Percentiles rank a stretch among this genome's conserved stretches.
Evolutionary conservation across 2,329 filamentous ascomycete genomes (phyloP).

Genomic region (Xylariaceae sp.): DNA sequence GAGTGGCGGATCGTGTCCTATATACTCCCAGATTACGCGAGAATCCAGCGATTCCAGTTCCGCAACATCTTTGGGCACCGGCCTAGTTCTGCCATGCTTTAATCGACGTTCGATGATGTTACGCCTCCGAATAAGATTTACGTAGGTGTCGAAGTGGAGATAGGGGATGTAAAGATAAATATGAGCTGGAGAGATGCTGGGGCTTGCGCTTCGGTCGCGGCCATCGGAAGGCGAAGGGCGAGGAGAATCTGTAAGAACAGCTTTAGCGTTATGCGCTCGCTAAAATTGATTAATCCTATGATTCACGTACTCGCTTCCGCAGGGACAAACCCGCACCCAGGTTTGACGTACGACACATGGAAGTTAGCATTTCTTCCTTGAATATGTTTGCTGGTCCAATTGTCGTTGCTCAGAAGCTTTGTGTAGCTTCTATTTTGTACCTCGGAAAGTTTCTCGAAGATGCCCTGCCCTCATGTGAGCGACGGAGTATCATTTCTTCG

Average conservation of each 20-base stretch:
- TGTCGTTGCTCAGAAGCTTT: slow-evolving; percentile 42
- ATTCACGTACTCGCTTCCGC: slow-evolving; percentile 29
- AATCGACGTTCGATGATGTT: slow-evolving; percentile 51
- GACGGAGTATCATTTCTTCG: slow-evolving; percentile 17
- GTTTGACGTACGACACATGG: slow-evolving; percentile 47
- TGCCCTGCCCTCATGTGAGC: slow-evolving; percentile 26
- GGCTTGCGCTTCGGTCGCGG: slow-evolving; percentile 26
- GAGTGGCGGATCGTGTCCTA: slow-evolving; percentile 57
- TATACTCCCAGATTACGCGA: slow-evolving; percentile 59
- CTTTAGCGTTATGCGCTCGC: background rate
- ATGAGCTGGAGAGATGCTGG: slow-evolving; percentile 28
- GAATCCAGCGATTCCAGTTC: slow-evolving; percentile 53
- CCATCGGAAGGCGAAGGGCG: slow-evolving; percentile 27
- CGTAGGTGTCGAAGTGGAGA: slow-evolving; percentile 62
- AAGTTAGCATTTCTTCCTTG: slow-evolving; percentile 46
- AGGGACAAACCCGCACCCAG: slow-evolving; percentile 45
- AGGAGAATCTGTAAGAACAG: slow-evolving; percentile 32
- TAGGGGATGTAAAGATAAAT: slow-evolving; percentile 55
- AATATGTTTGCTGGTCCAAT: slow-evolving; percentile 47
- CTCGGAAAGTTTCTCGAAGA: slow-evolving; percentile 42
- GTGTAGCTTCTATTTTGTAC: slow-evolving; percentile 39
- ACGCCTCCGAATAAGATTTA: slow-evolving; percentile 52
- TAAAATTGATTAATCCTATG: slow-evolving; percentile 2
- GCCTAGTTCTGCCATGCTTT: slow-evolving; percentile 50
- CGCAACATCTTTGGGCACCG: slow-evolving; percentile 52